Conservation (phyloP, 192 early-diverging fungal genomes). For the Backusella australiensis region DNA sequence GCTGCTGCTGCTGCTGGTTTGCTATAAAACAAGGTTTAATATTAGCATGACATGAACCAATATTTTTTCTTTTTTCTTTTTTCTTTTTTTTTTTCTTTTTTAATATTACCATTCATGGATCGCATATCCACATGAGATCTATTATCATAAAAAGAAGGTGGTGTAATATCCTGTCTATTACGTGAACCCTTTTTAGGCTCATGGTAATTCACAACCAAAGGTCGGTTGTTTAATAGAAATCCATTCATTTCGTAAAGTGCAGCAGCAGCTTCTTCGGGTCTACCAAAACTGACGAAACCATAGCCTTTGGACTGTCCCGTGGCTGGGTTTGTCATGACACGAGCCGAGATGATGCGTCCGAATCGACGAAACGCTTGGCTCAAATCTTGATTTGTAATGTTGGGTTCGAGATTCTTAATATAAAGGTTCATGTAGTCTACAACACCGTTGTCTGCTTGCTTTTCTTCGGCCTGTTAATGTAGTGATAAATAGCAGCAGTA, state of each 20-base stretch:
- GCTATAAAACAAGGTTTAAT: no score
- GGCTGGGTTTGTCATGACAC: conserved; percentile 76
- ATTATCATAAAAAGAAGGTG: neutral
- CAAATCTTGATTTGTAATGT: conserved; percentile 90
- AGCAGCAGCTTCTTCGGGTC: conserved; percentile 86
- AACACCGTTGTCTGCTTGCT: conserved; percentile 19
- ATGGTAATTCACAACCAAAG: conserved; percentile 87
- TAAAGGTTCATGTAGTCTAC: conserved; percentile 79
- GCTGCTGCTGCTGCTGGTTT: no score
- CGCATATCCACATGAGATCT: neutral
- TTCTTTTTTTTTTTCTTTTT: neutral
- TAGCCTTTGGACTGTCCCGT: conserved; percentile 83
- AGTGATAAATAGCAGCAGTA: neutral
- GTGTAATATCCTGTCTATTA: neutral
- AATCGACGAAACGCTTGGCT: conserved; percentile 89
- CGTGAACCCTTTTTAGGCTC: conserved; percentile 79
- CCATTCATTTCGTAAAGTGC: conserved; percentile 92
- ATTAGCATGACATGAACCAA: no score
- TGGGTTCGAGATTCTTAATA: conserved; percentile 94
- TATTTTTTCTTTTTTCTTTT: no score
- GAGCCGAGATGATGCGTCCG: conserved; percentile 87
- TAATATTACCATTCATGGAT: conserved; percentile 1
- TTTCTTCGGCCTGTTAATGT: neutral
- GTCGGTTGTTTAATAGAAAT: conserved; percentile 75
- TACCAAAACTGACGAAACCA: conserved; percentile 93